Conservation (phyloP, 1,284 basidiomycete genomes). For the Trichosporon sp. region DNA sequence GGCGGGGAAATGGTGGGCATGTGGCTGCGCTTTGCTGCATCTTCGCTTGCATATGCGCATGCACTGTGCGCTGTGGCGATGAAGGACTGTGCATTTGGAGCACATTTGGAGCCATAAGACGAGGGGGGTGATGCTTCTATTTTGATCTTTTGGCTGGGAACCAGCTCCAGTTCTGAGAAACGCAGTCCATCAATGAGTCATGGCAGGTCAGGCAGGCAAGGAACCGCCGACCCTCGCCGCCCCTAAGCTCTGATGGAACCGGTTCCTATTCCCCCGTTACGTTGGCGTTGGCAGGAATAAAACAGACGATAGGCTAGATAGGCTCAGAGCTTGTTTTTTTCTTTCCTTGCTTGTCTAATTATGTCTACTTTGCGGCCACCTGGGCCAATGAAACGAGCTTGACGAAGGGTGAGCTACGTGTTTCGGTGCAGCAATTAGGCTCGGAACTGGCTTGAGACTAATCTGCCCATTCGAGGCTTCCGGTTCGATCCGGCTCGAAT, state of each 20-base stretch:
- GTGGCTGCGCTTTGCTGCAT: not conserved
- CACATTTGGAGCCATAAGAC: not conserved
- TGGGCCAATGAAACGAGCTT: too few species aligned
- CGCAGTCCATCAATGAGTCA: not conserved
- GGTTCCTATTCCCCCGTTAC: too few species aligned
- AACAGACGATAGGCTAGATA: not conserved
- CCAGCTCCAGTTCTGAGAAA: not conserved
- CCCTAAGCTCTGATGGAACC: too few species aligned
- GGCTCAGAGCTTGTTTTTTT: not conserved
- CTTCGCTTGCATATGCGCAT: not conserved
- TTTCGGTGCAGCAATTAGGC: not conserved
- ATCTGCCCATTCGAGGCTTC: too few species aligned
- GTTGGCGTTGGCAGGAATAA: not conserved
- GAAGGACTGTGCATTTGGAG: not conserved
- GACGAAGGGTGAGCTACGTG: not conserved
- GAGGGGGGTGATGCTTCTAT: not conserved
- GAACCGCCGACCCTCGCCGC: too few species aligned
- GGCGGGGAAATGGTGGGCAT: not conserved
- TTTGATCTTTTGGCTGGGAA: not conserved
- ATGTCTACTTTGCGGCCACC: not conserved
- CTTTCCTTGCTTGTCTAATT: not conserved
- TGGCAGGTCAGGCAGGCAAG: not conserved
- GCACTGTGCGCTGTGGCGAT: not conserved
- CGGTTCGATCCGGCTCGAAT: not conserved
- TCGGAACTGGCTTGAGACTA: not conserved